These are phyloP conservation scores for Trametes polyzona DNA, from an alignment of 1,284 basidiomycete species.

Conservation along the genomic window DNA sequence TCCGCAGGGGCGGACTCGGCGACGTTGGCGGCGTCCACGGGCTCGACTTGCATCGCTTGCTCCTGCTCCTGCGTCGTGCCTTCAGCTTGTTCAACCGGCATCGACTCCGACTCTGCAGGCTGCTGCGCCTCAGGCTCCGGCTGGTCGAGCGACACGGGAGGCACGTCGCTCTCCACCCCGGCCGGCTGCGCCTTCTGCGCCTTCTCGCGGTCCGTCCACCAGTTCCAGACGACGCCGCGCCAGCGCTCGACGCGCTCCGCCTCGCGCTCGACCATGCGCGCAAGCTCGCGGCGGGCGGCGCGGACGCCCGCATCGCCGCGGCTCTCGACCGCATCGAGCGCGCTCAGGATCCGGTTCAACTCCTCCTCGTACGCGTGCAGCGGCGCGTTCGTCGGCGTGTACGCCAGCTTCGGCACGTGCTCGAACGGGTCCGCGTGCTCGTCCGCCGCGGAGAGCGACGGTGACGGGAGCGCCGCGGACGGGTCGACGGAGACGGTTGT, in stretches of 20 bases:
- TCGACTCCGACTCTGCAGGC: background rate
- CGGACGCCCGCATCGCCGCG: constrained; percentile 62
- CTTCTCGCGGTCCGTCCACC: constrained; percentile 18
- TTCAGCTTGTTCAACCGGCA: background rate
- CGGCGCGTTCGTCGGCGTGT: constrained; percentile 48
- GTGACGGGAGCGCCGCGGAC: background rate
- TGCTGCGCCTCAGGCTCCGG: background rate
- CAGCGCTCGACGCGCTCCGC: constrained; percentile 47
- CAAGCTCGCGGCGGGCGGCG: constrained; percentile 57
- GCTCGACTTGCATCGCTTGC: constrained; percentile 13
- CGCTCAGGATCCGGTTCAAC: constrained; percentile 62
- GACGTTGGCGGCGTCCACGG: background rate
- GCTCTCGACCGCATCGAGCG: constrained; percentile 70
- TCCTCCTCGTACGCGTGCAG: constrained; percentile 56
- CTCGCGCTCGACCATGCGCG: constrained; percentile 63
- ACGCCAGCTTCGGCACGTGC: constrained; percentile 35
- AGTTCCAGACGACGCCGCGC: constrained; percentile 30
- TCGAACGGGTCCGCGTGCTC: constrained; percentile 12
- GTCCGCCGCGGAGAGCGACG: constrained; percentile 2
- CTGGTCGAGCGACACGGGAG: background rate
- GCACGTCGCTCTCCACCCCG: background rate
- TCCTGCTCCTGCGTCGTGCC: background rate
- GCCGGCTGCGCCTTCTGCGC: background rate
- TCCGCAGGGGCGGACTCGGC: background rate
- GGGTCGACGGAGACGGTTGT: constrained; percentile 21